phyloP scores from a whole-genome alignment of 2,329 filamentous ascomycete genomes.

The Macrophomina tecta region DNA sequence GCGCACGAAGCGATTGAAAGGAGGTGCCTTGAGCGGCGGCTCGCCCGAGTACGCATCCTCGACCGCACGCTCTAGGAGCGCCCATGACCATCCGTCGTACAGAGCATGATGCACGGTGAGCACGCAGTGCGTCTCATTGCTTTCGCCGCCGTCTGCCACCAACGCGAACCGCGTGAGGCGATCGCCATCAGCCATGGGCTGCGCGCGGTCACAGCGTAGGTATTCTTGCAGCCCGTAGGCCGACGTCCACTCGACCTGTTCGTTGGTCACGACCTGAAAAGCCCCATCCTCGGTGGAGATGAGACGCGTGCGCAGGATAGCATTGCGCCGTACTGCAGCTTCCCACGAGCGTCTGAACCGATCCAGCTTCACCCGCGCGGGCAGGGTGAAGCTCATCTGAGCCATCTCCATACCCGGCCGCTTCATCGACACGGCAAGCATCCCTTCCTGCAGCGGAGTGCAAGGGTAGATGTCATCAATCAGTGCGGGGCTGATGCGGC shows the following conservation, averaged over 20 bases:
- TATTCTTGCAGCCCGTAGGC: conserved; percentile 29
- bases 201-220: conserved; percentile 40
- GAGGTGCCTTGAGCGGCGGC: not conserved
- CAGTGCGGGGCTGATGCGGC: not conserved
- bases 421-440: conserved; percentile 61
- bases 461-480: conserved; percentile 62
- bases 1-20: not conserved
- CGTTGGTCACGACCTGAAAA: conserved; percentile 40
- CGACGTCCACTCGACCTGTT: conserved; percentile 30
- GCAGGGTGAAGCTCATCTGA: conserved; percentile 32
- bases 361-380: conserved; percentile 31
- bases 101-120: not conserved
- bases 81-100: conserved; percentile 49
- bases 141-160: no score
- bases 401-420: conserved; percentile 60
- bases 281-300: conserved; percentile 39
- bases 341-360: conserved; percentile 44
- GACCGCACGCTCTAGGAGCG: conserved; percentile 65
- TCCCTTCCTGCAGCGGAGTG: conserved; percentile 60
- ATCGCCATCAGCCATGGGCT: conserved; percentile 48
- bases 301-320: not conserved
- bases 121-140: conserved; percentile 35
- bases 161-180: conserved; percentile 45
- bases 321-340: not conserved
- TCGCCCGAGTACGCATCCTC: not conserved